phyloP scores from a whole-genome alignment of 345 rosid species.

The Populus tremula region DNA sequence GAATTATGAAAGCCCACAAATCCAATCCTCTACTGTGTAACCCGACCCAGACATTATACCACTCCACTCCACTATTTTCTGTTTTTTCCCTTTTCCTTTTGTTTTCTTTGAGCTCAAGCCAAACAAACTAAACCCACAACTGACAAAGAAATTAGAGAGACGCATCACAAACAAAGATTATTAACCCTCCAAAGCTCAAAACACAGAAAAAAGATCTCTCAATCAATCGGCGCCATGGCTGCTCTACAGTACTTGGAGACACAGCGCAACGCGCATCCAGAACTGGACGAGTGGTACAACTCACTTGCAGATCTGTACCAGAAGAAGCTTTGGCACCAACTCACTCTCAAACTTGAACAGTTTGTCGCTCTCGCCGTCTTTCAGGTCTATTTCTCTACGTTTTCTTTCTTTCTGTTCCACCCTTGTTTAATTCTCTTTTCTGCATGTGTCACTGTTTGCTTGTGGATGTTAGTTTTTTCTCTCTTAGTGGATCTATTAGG shows the following conservation, averaged over 20 bases:
- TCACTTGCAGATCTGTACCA: slow-evolving; percentile 91
- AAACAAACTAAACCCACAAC: not conserved
- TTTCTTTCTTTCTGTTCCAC: no score
- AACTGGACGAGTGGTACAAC: slow-evolving; percentile 88
- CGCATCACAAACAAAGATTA: not conserved
- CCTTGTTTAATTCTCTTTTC: not conserved
- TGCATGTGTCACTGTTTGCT: not conserved
- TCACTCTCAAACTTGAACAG: slow-evolving; percentile 94
- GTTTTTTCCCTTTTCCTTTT: not conserved
- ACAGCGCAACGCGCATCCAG: slow-evolving; percentile 65
- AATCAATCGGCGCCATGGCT: slow-evolving; percentile 45
- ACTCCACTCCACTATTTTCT: not conserved
- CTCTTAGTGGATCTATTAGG: not conserved
- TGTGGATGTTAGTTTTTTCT: slow-evolving; percentile 7
- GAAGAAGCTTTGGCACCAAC: slow-evolving; percentile 99
- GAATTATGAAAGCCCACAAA: not conserved
- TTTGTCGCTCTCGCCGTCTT: slow-evolving; percentile 80
- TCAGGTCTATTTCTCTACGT: slow-evolving; percentile 45
- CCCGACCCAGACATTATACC: not conserved
- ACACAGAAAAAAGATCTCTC: not conserved
- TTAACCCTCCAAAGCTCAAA: not conserved
- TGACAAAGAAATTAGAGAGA: not conserved
- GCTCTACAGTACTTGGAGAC: slow-evolving; percentile 87
- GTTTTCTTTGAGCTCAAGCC: not conserved
- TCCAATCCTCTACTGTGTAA: not conserved